Percentiles rank a stretch among this genome's conserved stretches.
Evolutionary conservation across 2,329 filamentous ascomycete genomes (phyloP).

Genomic region (Fusarium verticillioides): DNA sequence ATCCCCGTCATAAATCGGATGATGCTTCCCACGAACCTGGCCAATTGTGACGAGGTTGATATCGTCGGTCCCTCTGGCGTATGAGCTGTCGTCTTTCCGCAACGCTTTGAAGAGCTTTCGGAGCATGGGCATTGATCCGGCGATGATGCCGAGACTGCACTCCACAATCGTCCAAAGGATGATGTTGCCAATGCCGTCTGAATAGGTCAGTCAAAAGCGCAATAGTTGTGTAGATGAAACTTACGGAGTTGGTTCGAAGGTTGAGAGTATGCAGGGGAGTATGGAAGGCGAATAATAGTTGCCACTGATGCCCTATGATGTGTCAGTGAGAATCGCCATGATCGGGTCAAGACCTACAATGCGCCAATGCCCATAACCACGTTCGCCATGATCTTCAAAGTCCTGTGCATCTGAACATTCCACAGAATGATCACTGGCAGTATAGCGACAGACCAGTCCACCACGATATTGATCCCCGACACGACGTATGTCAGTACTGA

Average conservation of each 20-base stretch:
- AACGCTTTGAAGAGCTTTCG: constrained; percentile 12
- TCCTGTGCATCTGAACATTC: constrained; percentile 12
- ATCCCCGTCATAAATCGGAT: not conserved
- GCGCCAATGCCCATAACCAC: constrained; percentile 14
- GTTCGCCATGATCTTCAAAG: not conserved
- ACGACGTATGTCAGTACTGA: constrained; percentile 13
- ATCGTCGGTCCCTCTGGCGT: not conserved
- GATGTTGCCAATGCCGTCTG: constrained; percentile 5
- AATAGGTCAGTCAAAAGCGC: fast-evolving
- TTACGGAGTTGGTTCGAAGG: not conserved
- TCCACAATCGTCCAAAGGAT: constrained; percentile 18
- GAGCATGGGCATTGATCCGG: constrained; percentile 26
- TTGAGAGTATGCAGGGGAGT: constrained; percentile 3
- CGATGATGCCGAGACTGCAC: constrained; percentile 19
- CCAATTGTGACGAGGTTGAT: constrained; percentile 18
- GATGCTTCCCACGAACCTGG: not conserved
- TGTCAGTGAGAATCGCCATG: fast-evolving
- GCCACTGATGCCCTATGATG: not conserved
- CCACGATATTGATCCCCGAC: constrained; percentile 11
- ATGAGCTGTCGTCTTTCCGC: not conserved
- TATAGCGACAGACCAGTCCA: constrained; percentile 15
- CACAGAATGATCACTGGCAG: constrained; percentile 7
- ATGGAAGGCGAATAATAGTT: constrained; percentile 22
- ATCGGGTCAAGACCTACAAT: not conserved
- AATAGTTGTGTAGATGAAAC: not conserved